phyloP scores from a whole-genome alignment of 169 alveolate genomes.

The Eimeria acervulina region DNA sequence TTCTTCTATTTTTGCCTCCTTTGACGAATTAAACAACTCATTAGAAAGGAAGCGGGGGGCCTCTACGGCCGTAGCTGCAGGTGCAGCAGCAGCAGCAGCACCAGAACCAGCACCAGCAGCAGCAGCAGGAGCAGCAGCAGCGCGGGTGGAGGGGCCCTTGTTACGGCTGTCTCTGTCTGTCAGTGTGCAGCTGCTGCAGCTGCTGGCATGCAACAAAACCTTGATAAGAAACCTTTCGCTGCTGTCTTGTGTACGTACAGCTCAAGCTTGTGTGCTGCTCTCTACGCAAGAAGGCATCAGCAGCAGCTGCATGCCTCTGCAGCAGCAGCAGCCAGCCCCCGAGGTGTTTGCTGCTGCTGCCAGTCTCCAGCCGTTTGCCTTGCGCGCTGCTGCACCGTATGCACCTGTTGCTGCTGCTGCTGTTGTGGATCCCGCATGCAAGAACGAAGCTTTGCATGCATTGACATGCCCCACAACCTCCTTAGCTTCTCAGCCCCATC shows the following conservation, averaged over 20 bases:
- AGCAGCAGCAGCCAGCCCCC: neutral
- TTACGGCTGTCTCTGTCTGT: constrained; percentile 7
- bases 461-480: neutral
- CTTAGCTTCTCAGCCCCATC: neutral
- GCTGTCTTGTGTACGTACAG: constrained; percentile 7
- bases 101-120: neutral
- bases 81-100: neutral
- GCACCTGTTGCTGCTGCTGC: neutral
- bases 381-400: neutral
- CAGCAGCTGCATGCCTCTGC: neutral
- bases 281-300: constrained; percentile 11
- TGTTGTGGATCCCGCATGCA: neutral
- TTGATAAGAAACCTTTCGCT: neutral
- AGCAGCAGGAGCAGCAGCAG: neutral
- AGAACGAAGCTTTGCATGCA: neutral
- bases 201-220: neutral
- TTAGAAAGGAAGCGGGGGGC: neutral
- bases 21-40: neutral
- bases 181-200: neutral
- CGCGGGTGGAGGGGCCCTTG: neutral
- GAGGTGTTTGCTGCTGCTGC: constrained; percentile 31
- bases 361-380: neutral
- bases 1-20: neutral
- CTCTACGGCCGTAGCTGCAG: no score
- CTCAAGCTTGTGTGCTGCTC: constrained; percentile 28